Base-by-base conservation (phyloP, 108 stramenopile species). In the Hondaea fermentalgiana region DNA sequence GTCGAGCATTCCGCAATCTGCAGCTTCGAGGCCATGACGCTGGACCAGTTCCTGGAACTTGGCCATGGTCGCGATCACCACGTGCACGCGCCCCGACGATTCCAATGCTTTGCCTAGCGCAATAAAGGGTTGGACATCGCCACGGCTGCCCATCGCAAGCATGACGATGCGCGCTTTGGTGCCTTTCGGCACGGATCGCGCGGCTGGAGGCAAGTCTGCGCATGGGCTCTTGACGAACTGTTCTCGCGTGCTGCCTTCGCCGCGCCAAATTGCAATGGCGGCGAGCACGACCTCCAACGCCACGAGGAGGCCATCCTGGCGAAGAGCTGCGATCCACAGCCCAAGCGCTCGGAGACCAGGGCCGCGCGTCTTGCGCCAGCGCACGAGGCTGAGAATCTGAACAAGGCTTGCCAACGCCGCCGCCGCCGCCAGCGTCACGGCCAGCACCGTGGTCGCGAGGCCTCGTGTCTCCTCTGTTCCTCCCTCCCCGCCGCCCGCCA, bases 61-160 rank as follows among this genome's bases (percentile, higher is more conserved):
- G 8, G 43, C 51, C 43, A 44, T 21, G 28, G 87, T 88, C 53
- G 25, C 17, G 45, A 89, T 88, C 10, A 58, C 87, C n/a, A 89
- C 45, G 42, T 87, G 14, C 28, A 42, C 47, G 29, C 89, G 44
- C 59, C 57, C 71, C 6, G 76, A 45, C 5, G 87, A 29, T 25
- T 51, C 58, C 12, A 89, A 47, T 5, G 87, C 29, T 17, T 44
- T 45, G 16, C 87, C 89, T 5, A 89, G 83, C 16, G 87, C 58
- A 23, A 89, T 43, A 49, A 87, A 89, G 4, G 89, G 89, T 47
- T 89, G 76, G 10, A 89, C 89, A 42, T 89, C 89, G n/a, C 89
- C 89, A 5, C 89, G 72, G 12, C 88, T 89, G 59, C 89, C 89
- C 44, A 89, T 28, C 42, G 89, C 0, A 16, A 87, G 16, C 43